Evolutionary conservation across 2,329 filamentous ascomycete genomes (phyloP).

Genomic region (Fusarium marasasianum): DNA sequence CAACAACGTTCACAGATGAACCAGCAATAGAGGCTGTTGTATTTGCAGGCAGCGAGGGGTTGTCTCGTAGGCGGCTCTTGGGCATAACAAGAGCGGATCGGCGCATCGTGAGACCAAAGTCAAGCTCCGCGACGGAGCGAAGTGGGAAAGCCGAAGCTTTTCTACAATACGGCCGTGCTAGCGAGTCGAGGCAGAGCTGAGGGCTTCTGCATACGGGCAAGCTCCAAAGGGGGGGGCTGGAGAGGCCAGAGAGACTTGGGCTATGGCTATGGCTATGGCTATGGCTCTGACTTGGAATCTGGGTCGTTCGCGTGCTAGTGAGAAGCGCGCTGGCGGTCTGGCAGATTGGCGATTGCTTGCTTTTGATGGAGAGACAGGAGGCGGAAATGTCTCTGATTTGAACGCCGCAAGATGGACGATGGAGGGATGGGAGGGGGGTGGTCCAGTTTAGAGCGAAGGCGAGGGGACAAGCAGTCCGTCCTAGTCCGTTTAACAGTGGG

Average conservation of each 20-base stretch:
- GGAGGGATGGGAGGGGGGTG: neutral
- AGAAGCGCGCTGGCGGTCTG: conserved; percentile 27
- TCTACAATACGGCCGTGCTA: conserved; percentile 28
- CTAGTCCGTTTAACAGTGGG: conserved; percentile 6
- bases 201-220: conserved; percentile 38
- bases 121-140: conserved; percentile 2
- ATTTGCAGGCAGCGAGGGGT: neutral
- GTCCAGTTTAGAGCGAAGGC: conserved; percentile 7
- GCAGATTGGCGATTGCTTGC: conserved; percentile 30
- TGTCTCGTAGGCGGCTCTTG: conserved; percentile 33
- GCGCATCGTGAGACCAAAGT: conserved; percentile 39
- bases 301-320: conserved; percentile 27
- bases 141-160: conserved; percentile 26
- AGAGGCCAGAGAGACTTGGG: conserved; percentile 1
- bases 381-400: conserved; percentile 31
- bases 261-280: neutral
- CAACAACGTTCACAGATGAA: conserved; percentile 17
- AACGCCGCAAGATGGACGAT: conserved; percentile 15
- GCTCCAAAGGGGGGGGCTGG: conserved; percentile 14
- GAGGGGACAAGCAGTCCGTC: neutral
- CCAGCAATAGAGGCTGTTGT: conserved; percentile 3
- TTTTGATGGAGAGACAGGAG: conserved; percentile 39
- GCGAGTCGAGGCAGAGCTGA: conserved; percentile 6
- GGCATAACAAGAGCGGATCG: conserved; percentile 22
- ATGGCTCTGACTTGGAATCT: neutral